Base-by-base conservation (phyloP, 139 green algal species). In the Chlorella ohadii region DNA sequence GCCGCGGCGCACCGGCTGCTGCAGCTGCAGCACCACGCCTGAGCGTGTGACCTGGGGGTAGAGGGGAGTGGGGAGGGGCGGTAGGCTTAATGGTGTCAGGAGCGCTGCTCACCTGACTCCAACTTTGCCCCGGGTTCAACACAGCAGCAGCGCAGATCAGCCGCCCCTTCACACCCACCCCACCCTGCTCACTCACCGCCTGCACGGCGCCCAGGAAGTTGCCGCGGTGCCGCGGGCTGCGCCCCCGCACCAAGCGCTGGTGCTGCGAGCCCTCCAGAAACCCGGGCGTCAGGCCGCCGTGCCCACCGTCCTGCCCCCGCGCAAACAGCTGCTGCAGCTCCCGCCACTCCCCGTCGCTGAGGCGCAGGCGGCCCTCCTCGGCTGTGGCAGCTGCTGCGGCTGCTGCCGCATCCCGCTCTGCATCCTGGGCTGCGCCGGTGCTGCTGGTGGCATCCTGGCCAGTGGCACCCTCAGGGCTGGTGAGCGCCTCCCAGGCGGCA, bases 221-320 rank as follows among this genome's bases (percentile, higher is more conserved):
- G 5, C 93, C 93, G 19, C 93, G 72, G 90, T 98, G 95, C 19
- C 93, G 83, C 3, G 95, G 95, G 27, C 85, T 83, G 1, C 91
- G 70, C 4, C 95, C 95, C 0, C 92, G 87, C 36, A 98, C 95
- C 59, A 98, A 82, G 15, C 78, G 80, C 88, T 98, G 95, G 82
- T 98, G 95, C 47, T 78, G 44, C 41, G 87, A 64, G 19, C 94
- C 94, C 72, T 94, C 89, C 55, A 98, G 82, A 75, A 98, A 98
- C 27, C 94, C 94, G 33, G 90, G 90, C 3, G 92, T 96, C 22
- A 96, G 87, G 27, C 94, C 94, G 13, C 66, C 75, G 63, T 93
- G 85, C 34, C 82, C 51, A n/a, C 79, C 92, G 82, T 98, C 95
- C 89, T 98, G 95, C 9, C 91, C 95, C 27, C 95, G 85, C 0